Evolutionary conservation across 2,329 filamentous ascomycete genomes (phyloP).

Genomic region (Grosmannia huntii): DNA sequence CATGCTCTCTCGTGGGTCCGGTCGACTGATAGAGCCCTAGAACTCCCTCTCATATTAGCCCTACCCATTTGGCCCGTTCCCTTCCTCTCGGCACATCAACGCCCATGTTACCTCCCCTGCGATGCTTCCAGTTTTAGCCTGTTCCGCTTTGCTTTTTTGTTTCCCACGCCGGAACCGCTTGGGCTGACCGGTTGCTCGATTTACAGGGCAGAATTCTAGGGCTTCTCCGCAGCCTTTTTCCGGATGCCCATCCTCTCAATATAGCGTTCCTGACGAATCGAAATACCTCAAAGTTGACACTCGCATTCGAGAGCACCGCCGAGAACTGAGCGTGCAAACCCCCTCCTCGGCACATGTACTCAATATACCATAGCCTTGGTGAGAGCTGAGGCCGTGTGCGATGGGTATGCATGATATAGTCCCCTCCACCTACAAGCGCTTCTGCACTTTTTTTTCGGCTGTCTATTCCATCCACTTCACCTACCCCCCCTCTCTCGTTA

Average conservation of each 20-base stretch:
- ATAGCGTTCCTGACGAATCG: neutral
- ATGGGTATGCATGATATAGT: slow-evolving; percentile 7
- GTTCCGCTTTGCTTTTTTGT: neutral
- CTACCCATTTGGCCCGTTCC: neutral
- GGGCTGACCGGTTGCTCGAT: neutral
- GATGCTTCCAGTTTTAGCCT: neutral
- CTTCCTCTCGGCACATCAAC: neutral
- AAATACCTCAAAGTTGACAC: neutral
- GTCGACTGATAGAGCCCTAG: neutral
- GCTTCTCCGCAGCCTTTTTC: neutral
- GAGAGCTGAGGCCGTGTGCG: slow-evolving; percentile 7
- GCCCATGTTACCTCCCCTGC: neutral
- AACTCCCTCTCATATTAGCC: neutral
- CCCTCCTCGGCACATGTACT: slow-evolving; percentile 1
- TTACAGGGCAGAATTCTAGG: slow-evolving; percentile 1
- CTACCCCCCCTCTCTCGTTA: neutral
- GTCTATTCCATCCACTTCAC: neutral
- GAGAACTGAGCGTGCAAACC: neutral
- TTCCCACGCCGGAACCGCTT: neutral
- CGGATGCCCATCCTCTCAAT: neutral
- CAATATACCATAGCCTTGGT: slow-evolving; percentile 5
- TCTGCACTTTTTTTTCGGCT: neutral
- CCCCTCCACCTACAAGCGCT: neutral
- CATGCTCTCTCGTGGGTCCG: neutral
- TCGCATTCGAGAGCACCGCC: neutral